Evolutionary conservation across 495 filamentous ascomycete genomes (phyloP).

Genomic region (Paragyromitra xinjiangensis): DNA sequence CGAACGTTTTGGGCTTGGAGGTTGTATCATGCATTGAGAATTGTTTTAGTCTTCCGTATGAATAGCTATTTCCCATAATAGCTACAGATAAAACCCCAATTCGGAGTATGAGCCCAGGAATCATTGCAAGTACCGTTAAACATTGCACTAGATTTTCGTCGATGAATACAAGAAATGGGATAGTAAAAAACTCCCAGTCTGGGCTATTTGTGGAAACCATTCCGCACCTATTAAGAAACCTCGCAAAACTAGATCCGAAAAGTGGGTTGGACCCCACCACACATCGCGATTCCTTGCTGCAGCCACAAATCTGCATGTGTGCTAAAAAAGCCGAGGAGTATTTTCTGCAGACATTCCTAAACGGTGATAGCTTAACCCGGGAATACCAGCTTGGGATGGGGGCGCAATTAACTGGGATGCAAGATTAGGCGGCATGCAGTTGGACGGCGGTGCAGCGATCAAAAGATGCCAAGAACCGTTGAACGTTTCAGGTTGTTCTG

Average conservation of each 20-base stretch:
- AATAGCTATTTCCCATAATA: too few relatives aligned
- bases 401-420: constrained; percentile 5
- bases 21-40: too few relatives aligned
- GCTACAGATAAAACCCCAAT: too few relatives aligned
- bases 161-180: background rate
- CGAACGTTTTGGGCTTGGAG: too few relatives aligned
- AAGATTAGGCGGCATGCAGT: constrained; percentile 15
- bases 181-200: background rate
- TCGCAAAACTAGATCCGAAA: constrained; percentile 1
- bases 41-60: too few relatives aligned
- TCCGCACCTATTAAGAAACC: background rate
- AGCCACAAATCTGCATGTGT: constrained; percentile 38
- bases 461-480: constrained; percentile 37
- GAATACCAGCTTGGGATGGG: constrained; percentile 5
- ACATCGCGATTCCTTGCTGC: constrained; percentile 27
- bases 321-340: constrained; percentile 38
- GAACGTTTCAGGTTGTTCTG: constrained; percentile 1
- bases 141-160: background rate
- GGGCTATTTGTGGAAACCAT: background rate
- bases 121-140: too few relatives aligned
- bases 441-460: constrained; percentile 22
- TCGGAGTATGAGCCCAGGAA: too few relatives aligned
- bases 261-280: constrained; percentile 7
- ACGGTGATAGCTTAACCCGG: constrained; percentile 22
- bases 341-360: constrained; percentile 28